Evolutionary conservation across 306 rosid species (phyloP).

Genomic region (Cucurbita moschata): DNA sequence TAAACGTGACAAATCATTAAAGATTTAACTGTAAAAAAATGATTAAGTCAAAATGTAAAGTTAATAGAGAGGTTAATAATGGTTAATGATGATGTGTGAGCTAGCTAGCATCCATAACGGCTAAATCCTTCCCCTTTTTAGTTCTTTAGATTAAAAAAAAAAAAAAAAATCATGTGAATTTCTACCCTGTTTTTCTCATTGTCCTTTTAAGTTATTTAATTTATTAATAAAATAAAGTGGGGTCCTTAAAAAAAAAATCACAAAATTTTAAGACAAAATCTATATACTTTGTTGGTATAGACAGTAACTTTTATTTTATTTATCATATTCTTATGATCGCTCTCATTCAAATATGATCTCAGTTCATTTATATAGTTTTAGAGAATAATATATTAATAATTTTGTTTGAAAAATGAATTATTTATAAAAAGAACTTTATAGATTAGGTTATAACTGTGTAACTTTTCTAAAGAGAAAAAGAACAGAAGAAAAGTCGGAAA

Average conservation of each 20-base stretch:
- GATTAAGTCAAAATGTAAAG: not conserved
- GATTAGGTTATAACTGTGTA: not conserved
- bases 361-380: no score
- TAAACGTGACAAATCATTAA: not conserved
- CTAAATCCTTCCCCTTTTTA: not conserved
- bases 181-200: not conserved
- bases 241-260: not conserved
- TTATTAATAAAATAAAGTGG: not conserved
- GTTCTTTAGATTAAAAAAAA: not conserved
- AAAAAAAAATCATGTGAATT: not conserved
- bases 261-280: no score
- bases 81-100: not conserved
- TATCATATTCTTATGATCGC: no score
- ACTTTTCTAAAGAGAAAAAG: not conserved
- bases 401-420: not conserved
- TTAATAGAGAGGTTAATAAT: not conserved
- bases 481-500: not conserved
- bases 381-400: not conserved
- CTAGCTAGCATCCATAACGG: conserved; percentile 8
- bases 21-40: not conserved
- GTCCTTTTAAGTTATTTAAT: not conserved
- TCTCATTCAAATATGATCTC: no score
- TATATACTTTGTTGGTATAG: no score
- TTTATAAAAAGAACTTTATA: not conserved
- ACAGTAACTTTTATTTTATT: no score